These are phyloP conservation scores for Bipolaris oryzae DNA, from an alignment of 2,329 filamentous ascomycete genomes.

Conservation along the genomic window DNA sequence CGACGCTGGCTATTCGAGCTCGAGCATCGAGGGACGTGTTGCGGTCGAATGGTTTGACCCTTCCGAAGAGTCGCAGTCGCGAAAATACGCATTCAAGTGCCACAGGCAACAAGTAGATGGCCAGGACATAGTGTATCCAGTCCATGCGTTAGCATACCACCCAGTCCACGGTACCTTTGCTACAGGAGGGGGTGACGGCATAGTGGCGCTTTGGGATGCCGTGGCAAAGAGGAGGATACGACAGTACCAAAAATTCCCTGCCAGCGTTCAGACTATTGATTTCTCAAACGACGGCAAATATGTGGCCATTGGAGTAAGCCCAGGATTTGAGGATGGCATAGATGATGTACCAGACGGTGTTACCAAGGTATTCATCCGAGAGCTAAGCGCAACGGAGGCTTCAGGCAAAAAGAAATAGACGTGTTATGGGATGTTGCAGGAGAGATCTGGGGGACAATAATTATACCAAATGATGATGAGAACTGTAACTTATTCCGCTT, in stretches of 20 bases:
- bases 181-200: slow-evolving; percentile 85
- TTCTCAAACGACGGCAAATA: slow-evolving; percentile 80
- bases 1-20: slow-evolving; percentile 90
- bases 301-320: slow-evolving; percentile 80
- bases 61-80: slow-evolving; percentile 79
- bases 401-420: slow-evolving; percentile 75
- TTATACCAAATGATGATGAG: slow-evolving; percentile 3
- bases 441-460: neutral
- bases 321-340: slow-evolving; percentile 86
- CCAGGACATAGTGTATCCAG: slow-evolving; percentile 85
- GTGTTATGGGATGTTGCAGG: neutral
- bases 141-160: slow-evolving; percentile 89
- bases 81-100: slow-evolving; percentile 99
- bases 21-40: slow-evolving; percentile 91
- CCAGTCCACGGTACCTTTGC: slow-evolving; percentile 83
- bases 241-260: slow-evolving; percentile 83
- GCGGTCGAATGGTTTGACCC: slow-evolving; percentile 99
- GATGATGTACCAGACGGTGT: slow-evolving; percentile 77
- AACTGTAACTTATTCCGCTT: neutral
- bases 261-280: slow-evolving; percentile 76
- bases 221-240: slow-evolving; percentile 87
- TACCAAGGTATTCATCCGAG: slow-evolving; percentile 78
- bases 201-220: slow-evolving; percentile 92
- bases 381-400: slow-evolving; percentile 85
- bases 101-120: slow-evolving; percentile 78